Base-by-base conservation (phyloP, 176 grass and related monocot genomes). In the Calamus simplicifolius region DNA sequence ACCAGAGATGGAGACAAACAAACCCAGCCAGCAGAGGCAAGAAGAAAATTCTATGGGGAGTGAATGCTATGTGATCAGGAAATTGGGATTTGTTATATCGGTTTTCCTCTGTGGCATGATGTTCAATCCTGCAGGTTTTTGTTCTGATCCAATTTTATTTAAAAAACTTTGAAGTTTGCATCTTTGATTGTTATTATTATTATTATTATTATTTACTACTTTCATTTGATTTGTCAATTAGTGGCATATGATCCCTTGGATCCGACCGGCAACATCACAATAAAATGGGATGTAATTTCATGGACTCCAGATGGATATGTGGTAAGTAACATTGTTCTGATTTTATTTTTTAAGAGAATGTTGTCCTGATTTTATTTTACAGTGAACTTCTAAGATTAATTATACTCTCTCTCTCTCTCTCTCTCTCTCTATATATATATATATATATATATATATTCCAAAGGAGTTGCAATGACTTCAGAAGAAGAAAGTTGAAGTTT, bases 271-370 rank as follows among this genome's bases (percentile, higher is more conserved):
- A 98, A 98, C 77, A 98, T 98, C 51, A 92, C 84, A 0, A 69
- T 98, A 4, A 92, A 98, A 74, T 92, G 93, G 93, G 93, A 98
- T 58, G 73, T 98, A 12, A 70, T 85, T 10, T 88, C 84, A 1
- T 98, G 93, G 93, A 98, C 93, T 5, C 62, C 93, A 2, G 93
- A 98, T 79, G 87, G 93, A n/a, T 98, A 98, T 75, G 93, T 92
- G 26, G 93, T 98, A 57, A 88, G 87, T 85, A 26, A 3, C 64
- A 43, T 15, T 49, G 3, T 16, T 16, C 52, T 58, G 13, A 10
- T 38, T 48, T 5, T 35, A 15, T 59, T 53, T 16, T 3, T 50
- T 29, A 8, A 12, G 7, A 38, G 35, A 38, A 12, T 8, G 8
- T 31, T 12, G 35, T 10, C 2, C 35, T 2, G 6, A 38, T 38